Evolutionary conservation across 176 grass and related monocot species (phyloP).

Genomic region (Lolium rigidum): DNA sequence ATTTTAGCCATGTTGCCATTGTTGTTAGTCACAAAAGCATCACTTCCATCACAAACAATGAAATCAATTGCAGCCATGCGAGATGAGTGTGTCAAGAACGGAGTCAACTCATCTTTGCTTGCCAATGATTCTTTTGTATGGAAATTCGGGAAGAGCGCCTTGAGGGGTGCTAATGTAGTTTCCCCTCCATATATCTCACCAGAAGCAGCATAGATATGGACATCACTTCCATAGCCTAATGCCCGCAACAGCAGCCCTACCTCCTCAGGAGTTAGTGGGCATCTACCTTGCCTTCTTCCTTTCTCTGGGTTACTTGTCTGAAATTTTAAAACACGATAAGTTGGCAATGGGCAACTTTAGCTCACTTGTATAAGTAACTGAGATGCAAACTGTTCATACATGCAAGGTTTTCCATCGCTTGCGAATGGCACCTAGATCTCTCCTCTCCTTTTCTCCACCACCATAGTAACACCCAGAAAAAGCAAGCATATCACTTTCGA

Average conservation of each 20-base stretch:
- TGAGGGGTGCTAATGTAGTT: constrained; percentile 69
- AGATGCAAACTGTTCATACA: constrained; percentile 46
- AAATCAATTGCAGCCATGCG: constrained; percentile 96
- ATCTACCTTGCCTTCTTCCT: constrained; percentile 75
- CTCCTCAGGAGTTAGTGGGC: constrained; percentile 88
- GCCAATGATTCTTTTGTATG: constrained; percentile 84
- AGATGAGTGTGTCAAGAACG: constrained; percentile 69
- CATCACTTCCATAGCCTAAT: constrained; percentile 69
- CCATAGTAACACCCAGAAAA: constrained; percentile 99
- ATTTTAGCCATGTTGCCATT: constrained; percentile 92
- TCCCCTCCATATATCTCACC: constrained; percentile 93
- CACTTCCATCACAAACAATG: constrained; percentile 88
- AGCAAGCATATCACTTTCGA: constrained; percentile 96
- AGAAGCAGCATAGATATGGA: constrained; percentile 88
- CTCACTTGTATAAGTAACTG: constrained; percentile 15
- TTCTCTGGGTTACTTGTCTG: constrained; percentile 53
- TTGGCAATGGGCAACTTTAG: constrained; percentile 32
- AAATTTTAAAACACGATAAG: constrained; percentile 17
- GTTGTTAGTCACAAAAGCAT: constrained; percentile 94
- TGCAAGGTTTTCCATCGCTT: constrained; percentile 89
- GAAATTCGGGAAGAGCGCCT: constrained; percentile 86
- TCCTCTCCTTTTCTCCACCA: constrained; percentile 93
- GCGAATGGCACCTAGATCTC: constrained; percentile 72
- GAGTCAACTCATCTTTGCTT: constrained; percentile 65
- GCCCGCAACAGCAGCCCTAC: constrained; percentile 83